A percentile compares a stretch with the other conserved stretches of the same genome.
phyloP scores from a whole-genome alignment of 345 rosid genomes.

The Camelina laxa region DNA sequence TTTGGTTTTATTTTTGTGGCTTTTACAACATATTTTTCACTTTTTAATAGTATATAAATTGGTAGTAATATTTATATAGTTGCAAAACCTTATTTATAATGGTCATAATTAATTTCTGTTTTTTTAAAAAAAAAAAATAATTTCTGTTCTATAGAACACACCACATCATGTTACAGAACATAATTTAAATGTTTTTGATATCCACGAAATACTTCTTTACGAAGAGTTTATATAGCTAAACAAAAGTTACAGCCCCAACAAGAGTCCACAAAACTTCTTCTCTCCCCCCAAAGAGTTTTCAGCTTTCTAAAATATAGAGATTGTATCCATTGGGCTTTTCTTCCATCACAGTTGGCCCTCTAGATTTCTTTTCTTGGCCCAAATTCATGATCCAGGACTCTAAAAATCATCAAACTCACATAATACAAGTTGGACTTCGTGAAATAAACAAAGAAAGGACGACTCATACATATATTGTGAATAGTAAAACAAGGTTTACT shows the following conservation, averaged over 20 bases:
- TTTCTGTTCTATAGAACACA: neutral
- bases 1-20: neutral
- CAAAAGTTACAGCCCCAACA: too few species aligned
- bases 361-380: neutral
- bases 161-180: neutral
- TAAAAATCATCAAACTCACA: neutral
- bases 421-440: too few species aligned
- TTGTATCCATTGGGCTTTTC: conserved; percentile 27
- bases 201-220: neutral
- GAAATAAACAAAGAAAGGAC: too few species aligned
- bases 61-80: too few species aligned
- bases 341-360: neutral
- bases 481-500: neutral
- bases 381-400: conserved; percentile 7
- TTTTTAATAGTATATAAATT: neutral
- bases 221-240: neutral
- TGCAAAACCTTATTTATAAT: too few species aligned
- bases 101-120: neutral
- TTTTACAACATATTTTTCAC: neutral
- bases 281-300: neutral
- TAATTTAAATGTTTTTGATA: neutral
- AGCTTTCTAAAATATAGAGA: neutral
- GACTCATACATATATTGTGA: neutral
- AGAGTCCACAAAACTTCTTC: neutral
- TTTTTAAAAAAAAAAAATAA: too few species aligned